A percentile compares a stretch with the other conserved stretches of the same genome.
These are phyloP conservation scores for Fusarium buharicum DNA, from an alignment of 2,329 filamentous ascomycete genomes.

Conservation along the genomic window DNA sequence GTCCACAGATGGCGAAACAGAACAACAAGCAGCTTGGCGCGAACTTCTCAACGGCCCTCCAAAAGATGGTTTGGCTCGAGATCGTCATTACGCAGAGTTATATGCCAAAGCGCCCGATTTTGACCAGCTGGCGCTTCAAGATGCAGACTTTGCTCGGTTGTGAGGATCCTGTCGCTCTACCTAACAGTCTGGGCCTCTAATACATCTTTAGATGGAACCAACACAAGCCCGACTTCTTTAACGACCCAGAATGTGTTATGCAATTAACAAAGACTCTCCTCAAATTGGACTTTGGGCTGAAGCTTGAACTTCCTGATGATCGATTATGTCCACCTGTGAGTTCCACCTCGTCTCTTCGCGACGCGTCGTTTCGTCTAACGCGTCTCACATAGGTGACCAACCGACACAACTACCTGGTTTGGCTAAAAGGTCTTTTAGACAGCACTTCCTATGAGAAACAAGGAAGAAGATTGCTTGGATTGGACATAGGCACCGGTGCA, in stretches of 20 bases:
- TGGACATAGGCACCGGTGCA: slow-evolving; percentile 91
- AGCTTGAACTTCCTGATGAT: slow-evolving; percentile 77
- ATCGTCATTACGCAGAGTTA: slow-evolving; percentile 52
- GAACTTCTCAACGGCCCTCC: slow-evolving; percentile 3
- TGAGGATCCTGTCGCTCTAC: slow-evolving; percentile 34
- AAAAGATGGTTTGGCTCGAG: slow-evolving; percentile 27
- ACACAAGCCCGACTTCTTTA: slow-evolving; percentile 67
- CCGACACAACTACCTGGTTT: slow-evolving; percentile 89
- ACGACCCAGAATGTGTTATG: slow-evolving; percentile 78
- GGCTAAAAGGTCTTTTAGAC: slow-evolving; percentile 85
- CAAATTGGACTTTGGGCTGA: slow-evolving; percentile 77
- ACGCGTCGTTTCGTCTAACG: slow-evolving; percentile 14
- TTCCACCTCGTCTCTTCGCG: not conserved
- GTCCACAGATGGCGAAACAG: not conserved
- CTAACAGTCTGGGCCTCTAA: not conserved
- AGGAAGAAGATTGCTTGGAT: slow-evolving; percentile 68
- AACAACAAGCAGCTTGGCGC: not conserved
- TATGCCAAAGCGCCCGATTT: slow-evolving; percentile 58
- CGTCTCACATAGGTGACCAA: slow-evolving; percentile 60
- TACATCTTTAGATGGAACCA: slow-evolving; percentile 33
- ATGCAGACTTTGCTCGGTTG: slow-evolving; percentile 57
- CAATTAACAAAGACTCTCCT: slow-evolving; percentile 85
- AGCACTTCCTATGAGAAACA: slow-evolving; percentile 66
- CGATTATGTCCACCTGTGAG: slow-evolving; percentile 86
- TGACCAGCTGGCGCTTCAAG: slow-evolving; percentile 53